Conservation (phyloP, 805 yeast genomes). For the Lipomyces spencermartinsiae region DNA sequence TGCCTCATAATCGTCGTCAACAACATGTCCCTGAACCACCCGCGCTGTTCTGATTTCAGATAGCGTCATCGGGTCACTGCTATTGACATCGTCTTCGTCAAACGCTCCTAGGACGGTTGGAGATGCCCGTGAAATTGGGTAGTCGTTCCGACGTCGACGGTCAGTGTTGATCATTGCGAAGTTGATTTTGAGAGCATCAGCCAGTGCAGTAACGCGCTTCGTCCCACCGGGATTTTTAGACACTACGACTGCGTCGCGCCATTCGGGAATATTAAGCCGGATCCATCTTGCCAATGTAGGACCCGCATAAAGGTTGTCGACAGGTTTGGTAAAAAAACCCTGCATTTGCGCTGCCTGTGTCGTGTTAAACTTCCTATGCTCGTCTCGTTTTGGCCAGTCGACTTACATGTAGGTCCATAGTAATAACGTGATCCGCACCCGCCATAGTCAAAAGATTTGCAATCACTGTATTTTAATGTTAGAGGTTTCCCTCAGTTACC, state of each 20-base stretch:
- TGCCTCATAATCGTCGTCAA: constrained; percentile 73
- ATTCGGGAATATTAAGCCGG: constrained; percentile 83
- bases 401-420: constrained; percentile 81
- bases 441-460: constrained; percentile 96
- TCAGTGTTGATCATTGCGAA: constrained; percentile 99
- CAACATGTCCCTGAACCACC: constrained; percentile 95
- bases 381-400: neutral
- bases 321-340: constrained; percentile 97
- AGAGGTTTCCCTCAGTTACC: neutral
- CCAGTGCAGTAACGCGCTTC: constrained; percentile 94
- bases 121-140: constrained; percentile 47
- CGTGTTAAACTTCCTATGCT: neutral
- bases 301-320: constrained; percentile 94
- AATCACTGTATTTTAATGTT: constrained; percentile 59
- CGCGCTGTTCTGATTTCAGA: constrained; percentile 90
- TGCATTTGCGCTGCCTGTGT: constrained; percentile 96
- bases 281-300: constrained; percentile 98
- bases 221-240: constrained; percentile 99
- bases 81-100: constrained; percentile 33
- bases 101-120: constrained; percentile 30
- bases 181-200: constrained; percentile 94
- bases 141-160: constrained; percentile 84
- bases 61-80: constrained; percentile 40
- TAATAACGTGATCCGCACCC: constrained; percentile 98
- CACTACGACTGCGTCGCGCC: constrained; percentile 89